phyloP scores from a whole-genome alignment of 192 early-diverging fungal genomes.

The Podila minutissima region DNA sequence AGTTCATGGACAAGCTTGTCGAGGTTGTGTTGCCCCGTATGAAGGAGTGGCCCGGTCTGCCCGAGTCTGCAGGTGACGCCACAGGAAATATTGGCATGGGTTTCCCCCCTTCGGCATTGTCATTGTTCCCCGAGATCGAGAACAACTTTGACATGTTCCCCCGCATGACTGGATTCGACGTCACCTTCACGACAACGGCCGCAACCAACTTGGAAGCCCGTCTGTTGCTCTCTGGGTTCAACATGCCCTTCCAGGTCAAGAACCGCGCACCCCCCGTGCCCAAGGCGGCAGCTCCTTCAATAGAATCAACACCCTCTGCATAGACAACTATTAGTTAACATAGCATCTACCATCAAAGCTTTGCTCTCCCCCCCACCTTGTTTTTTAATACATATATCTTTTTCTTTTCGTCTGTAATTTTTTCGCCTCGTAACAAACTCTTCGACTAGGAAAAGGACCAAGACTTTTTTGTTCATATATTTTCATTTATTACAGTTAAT shows the following conservation, averaged over 20 bases:
- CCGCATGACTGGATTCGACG: constrained; percentile 85
- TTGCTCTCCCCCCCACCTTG: not conserved
- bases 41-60: constrained; percentile 90
- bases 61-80: constrained; percentile 77
- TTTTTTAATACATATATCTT: not conserved
- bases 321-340: not conserved
- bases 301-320: constrained; percentile 13
- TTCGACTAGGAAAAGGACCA: not conserved
- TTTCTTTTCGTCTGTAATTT: not conserved
- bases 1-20: constrained; percentile 94
- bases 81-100: constrained; percentile 87
- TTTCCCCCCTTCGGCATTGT: constrained; percentile 84
- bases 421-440: not conserved
- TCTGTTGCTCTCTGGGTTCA: constrained; percentile 88
- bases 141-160: constrained; percentile 95
- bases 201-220: constrained; percentile 79
- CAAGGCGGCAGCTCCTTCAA: constrained; percentile 13
- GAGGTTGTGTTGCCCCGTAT: constrained; percentile 94
- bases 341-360: not conserved
- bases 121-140: constrained; percentile 98
- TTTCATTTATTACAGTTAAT: no score
- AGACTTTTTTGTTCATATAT: no score
- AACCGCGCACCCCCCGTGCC: constrained; percentile 28
- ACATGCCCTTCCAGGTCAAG: constrained; percentile 82
- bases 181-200: constrained; percentile 87